Evolutionary conservation across 1,284 basidiomycete genomes (phyloP).

Genomic region (Coniophora puteana): DNA sequence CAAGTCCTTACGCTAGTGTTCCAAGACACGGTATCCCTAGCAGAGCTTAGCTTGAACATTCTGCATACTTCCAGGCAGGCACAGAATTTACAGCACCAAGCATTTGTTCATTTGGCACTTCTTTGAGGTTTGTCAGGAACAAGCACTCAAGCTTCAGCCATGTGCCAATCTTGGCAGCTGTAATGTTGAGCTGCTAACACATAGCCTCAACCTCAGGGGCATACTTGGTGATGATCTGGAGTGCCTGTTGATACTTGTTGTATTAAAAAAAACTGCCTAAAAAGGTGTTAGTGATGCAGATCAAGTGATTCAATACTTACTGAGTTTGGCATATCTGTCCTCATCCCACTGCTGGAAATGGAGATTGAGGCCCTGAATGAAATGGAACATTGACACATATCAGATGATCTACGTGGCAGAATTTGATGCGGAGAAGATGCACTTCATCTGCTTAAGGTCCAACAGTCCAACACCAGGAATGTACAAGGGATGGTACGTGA

Average conservation of each 20-base stretch:
- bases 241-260: slow-evolving; percentile 16
- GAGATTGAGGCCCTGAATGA: slow-evolving; percentile 19
- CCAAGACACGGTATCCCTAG: too few species aligned
- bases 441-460: slow-evolving; percentile 25
- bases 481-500: slow-evolving; percentile 19
- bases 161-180: not conserved
- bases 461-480: slow-evolving; percentile 20
- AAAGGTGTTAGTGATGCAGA: not conserved
- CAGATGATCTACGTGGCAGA: slow-evolving; percentile 15
- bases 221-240: slow-evolving; percentile 8
- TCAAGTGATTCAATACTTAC: slow-evolving; percentile 11
- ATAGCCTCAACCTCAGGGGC: not conserved
- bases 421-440: slow-evolving; percentile 24
- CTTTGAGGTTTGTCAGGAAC: not conserved
- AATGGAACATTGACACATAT: slow-evolving; percentile 20
- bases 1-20: too few species aligned
- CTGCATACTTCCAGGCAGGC: too few species aligned
- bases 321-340: slow-evolving; percentile 22
- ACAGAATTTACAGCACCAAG: too few species aligned
- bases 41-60: too few species aligned
- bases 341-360: slow-evolving; percentile 24
- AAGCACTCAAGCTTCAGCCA: slow-evolving; percentile 1
- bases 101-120: not conserved
- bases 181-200: too few species aligned
- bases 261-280: slow-evolving; percentile 15